Conservation (phyloP, 23 red algal genomes). For the Gracilaria domingensis region DNA sequence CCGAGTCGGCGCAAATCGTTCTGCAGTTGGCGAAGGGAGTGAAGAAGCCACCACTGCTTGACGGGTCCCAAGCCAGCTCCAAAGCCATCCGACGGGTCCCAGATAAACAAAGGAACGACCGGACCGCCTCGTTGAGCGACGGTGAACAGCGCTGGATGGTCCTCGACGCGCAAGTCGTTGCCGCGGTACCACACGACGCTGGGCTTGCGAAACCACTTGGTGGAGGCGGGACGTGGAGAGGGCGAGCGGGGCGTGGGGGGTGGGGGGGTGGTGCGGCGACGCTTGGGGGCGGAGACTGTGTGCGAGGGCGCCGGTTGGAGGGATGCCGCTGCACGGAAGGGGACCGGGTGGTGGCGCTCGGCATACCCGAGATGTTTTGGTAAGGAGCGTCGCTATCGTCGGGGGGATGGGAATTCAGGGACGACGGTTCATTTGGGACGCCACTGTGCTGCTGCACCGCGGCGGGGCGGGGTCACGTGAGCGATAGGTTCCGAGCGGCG, state of each 20-base stretch:
- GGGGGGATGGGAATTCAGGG: neutral
- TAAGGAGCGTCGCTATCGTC: neutral
- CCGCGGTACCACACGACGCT: conserved; percentile 94
- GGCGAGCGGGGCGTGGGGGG: neutral
- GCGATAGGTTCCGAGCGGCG: neutral
- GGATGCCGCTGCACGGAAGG: conserved; percentile 22
- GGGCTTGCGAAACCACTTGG: conserved; percentile 79
- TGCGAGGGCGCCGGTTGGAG: conserved; percentile 5
- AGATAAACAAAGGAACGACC: conserved; percentile 85
- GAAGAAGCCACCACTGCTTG: conserved; percentile 88
- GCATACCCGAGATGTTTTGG: conserved; percentile 9
- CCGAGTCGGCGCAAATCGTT: conserved; percentile 78
- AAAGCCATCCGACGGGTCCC: conserved; percentile 63
- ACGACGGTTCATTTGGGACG: neutral
- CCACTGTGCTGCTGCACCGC: too few relatives aligned
- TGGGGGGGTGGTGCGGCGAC: conserved; percentile 24
- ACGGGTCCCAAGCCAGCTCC: conserved; percentile 58
- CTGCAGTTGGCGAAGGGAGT: conserved; percentile 71
- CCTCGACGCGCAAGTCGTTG: conserved; percentile 93
- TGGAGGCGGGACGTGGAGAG: neutral
- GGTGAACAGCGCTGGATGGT: conserved; percentile 92
- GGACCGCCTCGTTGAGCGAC: conserved; percentile 87
- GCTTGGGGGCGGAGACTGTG: conserved; percentile 44
- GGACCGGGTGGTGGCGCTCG: neutral
- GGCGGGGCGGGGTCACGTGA: too few relatives aligned